Evolutionary conservation across 805 yeast species (phyloP).

Genomic region (Blastobotrys chiropterorum): DNA sequence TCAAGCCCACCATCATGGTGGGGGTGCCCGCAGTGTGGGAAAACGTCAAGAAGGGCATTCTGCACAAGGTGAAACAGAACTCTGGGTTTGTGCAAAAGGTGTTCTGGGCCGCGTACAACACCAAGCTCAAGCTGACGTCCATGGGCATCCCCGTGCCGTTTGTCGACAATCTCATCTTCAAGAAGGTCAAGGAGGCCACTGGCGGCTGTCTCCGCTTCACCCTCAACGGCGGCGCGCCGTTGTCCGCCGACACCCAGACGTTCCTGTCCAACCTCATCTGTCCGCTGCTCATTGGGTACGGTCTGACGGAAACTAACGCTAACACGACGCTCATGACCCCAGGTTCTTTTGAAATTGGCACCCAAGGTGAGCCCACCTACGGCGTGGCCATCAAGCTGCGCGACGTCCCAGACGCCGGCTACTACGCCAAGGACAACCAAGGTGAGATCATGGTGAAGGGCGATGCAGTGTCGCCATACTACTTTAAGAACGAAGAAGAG

Average conservation of each 20-base stretch:
- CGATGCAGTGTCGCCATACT: slow-evolving; percentile 62
- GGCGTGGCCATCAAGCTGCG: slow-evolving; percentile 81
- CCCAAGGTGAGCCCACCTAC: slow-evolving; percentile 79
- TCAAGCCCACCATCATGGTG: slow-evolving; percentile 90
- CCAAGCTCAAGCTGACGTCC: slow-evolving; percentile 58
- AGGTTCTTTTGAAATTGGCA: slow-evolving; percentile 58
- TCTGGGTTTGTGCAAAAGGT: slow-evolving; percentile 66
- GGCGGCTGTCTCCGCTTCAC: slow-evolving; percentile 77
- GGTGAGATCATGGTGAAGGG: slow-evolving; percentile 89
- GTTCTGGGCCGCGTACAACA: slow-evolving; percentile 82
- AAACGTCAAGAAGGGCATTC: slow-evolving; percentile 84
- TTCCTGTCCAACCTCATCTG: slow-evolving; percentile 71
- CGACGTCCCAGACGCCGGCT: slow-evolving; percentile 88
- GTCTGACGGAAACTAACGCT: slow-evolving; percentile 94
- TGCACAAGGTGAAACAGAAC: slow-evolving; percentile 62
- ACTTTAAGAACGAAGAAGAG: slow-evolving; percentile 78
- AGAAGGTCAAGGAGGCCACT: slow-evolving; percentile 85
- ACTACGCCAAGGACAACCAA: slow-evolving; percentile 81
- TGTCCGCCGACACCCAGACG: slow-evolving; percentile 72
- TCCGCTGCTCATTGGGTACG: slow-evolving; percentile 91
- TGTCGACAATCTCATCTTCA: slow-evolving; percentile 71
- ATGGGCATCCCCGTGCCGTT: slow-evolving; percentile 73
- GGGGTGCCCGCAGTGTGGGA: slow-evolving; percentile 99
- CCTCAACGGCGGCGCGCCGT: slow-evolving; percentile 91
- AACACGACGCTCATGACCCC: slow-evolving; percentile 70